These are phyloP conservation scores for Mycoemilia scoparia DNA, from an alignment of 192 early-diverging fungal genomes.

Conservation along the genomic window DNA sequence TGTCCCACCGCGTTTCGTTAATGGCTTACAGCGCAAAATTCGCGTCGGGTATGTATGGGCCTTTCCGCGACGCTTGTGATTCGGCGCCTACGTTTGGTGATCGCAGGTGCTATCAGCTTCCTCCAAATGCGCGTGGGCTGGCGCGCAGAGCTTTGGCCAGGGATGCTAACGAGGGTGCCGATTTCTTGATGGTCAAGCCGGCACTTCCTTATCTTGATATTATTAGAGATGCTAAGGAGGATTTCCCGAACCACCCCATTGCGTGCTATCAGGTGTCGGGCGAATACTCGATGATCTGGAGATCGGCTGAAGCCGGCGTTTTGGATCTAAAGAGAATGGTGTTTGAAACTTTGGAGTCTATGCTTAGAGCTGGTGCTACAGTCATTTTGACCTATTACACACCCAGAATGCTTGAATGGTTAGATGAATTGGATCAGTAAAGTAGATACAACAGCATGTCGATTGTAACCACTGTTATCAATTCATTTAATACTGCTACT, in stretches of 20 bases:
- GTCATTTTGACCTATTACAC: conserved; percentile 95
- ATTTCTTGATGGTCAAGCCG: conserved; percentile 96
- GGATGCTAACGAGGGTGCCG: conserved; percentile 86
- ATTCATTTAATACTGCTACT: too few species aligned
- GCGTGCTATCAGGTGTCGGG: conserved; percentile 94
- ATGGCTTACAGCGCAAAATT: conserved; percentile 98
- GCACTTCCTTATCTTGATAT: conserved; percentile 90
- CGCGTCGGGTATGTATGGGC: conserved; percentile 86
- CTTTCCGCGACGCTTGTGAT: conserved; percentile 90
- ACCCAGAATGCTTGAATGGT: conserved; percentile 80
- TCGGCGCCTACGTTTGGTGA: conserved; percentile 85
- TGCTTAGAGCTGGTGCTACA: conserved; percentile 76
- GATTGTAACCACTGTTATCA: too few species aligned
- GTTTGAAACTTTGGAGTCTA: conserved; percentile 63
- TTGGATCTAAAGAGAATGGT: conserved; percentile 73
- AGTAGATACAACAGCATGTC: too few species aligned
- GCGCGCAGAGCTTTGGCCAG: conserved; percentile 74
- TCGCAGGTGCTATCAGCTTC: conserved; percentile 89
- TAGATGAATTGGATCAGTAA: conserved; percentile 38
- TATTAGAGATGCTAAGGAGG: conserved; percentile 63
- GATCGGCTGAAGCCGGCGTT: conserved; percentile 64
- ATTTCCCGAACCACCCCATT: conserved; percentile 67
- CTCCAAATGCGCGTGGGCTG: conserved; percentile 69
- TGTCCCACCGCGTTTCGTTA: conserved; percentile 61
- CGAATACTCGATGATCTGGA: conserved; percentile 70